These are phyloP conservation scores for Raphanus raphanistrum DNA, from an alignment of 345 rosid species.

Conservation along the genomic window DNA sequence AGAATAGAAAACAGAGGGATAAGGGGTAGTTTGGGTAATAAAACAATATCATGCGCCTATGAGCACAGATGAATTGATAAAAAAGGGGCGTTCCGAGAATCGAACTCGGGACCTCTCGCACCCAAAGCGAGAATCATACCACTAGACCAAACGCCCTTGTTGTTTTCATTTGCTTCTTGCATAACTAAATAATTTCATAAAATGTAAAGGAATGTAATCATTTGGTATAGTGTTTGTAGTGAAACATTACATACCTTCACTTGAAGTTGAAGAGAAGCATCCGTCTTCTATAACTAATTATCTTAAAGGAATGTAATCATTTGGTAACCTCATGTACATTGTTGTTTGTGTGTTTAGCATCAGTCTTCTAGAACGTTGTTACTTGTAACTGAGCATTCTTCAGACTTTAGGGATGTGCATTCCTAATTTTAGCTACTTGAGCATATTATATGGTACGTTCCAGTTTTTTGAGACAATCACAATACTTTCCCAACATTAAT, in stretches of 20 bases:
- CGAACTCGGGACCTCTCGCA: constrained; percentile 87
- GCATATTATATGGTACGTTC: not conserved
- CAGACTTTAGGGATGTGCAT: not conserved
- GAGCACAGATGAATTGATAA: not conserved
- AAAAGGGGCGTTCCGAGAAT: constrained; percentile 71
- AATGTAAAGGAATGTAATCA: not conserved
- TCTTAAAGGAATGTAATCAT: not conserved
- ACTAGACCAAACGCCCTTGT: constrained; percentile 78
- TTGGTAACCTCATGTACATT: not conserved
- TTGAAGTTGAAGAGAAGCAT: not conserved
- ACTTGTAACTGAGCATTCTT: not conserved
- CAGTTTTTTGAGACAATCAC: not conserved
- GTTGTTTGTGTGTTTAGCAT: not conserved
- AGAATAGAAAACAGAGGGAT: constrained; percentile 26
- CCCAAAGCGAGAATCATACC: constrained; percentile 95
- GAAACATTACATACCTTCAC: not conserved
- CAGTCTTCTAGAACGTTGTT: not conserved
- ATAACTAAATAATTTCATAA: no score
- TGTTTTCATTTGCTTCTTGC: not conserved
- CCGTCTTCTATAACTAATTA: not conserved
- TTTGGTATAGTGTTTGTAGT: not conserved
- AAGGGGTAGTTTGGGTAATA: constrained; percentile 28
- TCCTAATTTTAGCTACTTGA: not conserved
- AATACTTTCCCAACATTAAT: not conserved
- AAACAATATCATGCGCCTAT: constrained; percentile 3